These are phyloP conservation scores for Pilaira anomala DNA, from an alignment of 192 early-diverging fungal species.

Conservation along the genomic window DNA sequence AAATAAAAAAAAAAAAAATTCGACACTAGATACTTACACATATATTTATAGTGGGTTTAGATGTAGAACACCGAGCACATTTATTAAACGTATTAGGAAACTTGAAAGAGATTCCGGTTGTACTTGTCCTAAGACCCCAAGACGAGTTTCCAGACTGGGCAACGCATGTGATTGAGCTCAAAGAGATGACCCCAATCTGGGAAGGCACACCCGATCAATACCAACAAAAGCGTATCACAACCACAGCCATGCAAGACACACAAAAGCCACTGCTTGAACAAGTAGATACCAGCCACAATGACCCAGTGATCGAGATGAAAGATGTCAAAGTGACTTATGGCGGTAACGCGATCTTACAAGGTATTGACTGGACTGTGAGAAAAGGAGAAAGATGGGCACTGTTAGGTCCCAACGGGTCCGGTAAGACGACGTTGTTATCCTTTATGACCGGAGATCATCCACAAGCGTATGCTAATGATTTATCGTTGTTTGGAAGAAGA, in stretches of 20 bases:
- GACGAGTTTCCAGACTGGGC: constrained; percentile 52
- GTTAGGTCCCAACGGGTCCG: constrained; percentile 52
- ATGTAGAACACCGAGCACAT: constrained; percentile 41
- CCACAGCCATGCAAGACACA: constrained; percentile 10
- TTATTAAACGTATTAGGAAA: constrained; percentile 35
- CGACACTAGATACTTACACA: neutral
- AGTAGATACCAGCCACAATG: constrained; percentile 2
- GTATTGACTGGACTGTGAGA: constrained; percentile 46
- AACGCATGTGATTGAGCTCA: constrained; percentile 47
- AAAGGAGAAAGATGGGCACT: constrained; percentile 53
- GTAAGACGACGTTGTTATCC: constrained; percentile 56
- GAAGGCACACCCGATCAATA: constrained; percentile 36
- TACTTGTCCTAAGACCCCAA: constrained; percentile 53
- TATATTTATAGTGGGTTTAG: constrained; percentile 48
- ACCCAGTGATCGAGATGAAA: constrained; percentile 40
- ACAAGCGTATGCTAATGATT: constrained; percentile 55
- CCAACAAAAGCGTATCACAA: constrained; percentile 5
- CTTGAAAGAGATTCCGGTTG: constrained; percentile 20
- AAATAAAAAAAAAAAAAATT: neutral
- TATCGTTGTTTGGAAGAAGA: constrained; percentile 49
- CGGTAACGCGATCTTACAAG: constrained; percentile 40
- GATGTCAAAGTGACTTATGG: constrained; percentile 43
- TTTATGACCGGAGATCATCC: constrained; percentile 57
- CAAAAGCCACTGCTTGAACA: constrained; percentile 16
- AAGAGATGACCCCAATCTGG: constrained; percentile 35